Base-by-base conservation (phyloP, 1,284 basidiomycete genomes). In the Heimioporus retisporus region DNA sequence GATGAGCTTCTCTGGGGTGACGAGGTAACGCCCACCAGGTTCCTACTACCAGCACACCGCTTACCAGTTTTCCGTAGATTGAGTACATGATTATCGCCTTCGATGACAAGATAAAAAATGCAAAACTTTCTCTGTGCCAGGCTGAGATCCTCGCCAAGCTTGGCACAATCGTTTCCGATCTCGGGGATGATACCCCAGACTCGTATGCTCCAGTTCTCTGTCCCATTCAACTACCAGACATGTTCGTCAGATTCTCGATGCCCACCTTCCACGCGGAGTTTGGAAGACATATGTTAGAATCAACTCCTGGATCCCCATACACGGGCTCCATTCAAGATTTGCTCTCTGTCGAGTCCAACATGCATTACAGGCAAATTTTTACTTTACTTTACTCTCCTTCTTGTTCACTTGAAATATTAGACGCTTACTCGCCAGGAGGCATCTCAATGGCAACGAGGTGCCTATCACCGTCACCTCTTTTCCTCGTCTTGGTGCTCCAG, bases 201-300 rank as follows among this genome's bases (percentile, higher is more conserved):
- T 80, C 85, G 92, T 93, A 78, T 72, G 88, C 80, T 21, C 15
- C 40, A 21, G 43, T 43, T 19, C 46, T 58, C 59, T 46, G 61
- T 40, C 31, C 48, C 64, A 53, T 59, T 10, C 61, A 25, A 40
- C 63, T 54, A 60, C 31, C 40, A 61, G 57, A 67, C 53, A 65
- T 65, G 67, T 50, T 55, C 55, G 57, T 58, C 73, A 96, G 94
- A 58, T 83, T 89, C 46, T 85, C 90, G 25, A 88, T 96, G 35
- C 96, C 97, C 5, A 95, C 93, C n/a, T 99, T 98, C 78, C 98
- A 99, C 78, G 97, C 97, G 19, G 98, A 99, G 81, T 99, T 97
- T 82, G 98, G 97, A 59, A 90, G 97, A 53, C 99, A 96, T 84
- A 99, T 99, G 98, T 87, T 99, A 65, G 98, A 99, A 81, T 96